A percentile compares a stretch with the other conserved stretches of the same genome.
phyloP scores from a whole-genome alignment of 2,329 filamentous ascomycete genomes.

The Rhexocercosporidium sp. region DNA sequence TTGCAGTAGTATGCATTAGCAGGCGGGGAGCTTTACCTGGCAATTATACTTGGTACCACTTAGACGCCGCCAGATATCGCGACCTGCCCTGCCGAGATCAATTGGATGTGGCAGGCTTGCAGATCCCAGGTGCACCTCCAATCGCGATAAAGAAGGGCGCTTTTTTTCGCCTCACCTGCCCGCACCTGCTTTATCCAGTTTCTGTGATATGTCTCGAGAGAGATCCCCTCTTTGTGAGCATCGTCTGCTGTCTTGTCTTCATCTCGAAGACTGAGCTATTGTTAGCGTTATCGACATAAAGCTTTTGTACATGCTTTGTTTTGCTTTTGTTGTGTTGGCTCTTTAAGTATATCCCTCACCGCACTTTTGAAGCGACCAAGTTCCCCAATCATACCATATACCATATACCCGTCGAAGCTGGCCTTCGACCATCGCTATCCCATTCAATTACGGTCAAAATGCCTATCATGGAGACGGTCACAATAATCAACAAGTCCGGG shows the following conservation, averaged over 20 bases:
- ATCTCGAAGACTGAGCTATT: slow-evolving; percentile 17
- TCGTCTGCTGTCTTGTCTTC: slow-evolving; percentile 15
- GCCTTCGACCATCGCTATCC: slow-evolving; percentile 29
- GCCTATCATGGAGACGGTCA: slow-evolving; percentile 72
- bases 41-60: slow-evolving; percentile 30
- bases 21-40: neutral
- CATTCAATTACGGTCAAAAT: slow-evolving; percentile 32
- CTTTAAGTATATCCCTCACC: slow-evolving; percentile 26
- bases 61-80: slow-evolving; percentile 21
- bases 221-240: slow-evolving; percentile 7
- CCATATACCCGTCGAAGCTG: slow-evolving; percentile 30
- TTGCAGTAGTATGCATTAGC: slow-evolving; percentile 19
- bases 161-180: slow-evolving; percentile 18
- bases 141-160: slow-evolving; percentile 31
- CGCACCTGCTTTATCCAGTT: slow-evolving; percentile 1
- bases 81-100: slow-evolving; percentile 28
- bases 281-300: slow-evolving; percentile 19
- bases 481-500: slow-evolving; percentile 88
- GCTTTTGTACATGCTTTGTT: slow-evolving; percentile 11
- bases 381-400: slow-evolving; percentile 14
- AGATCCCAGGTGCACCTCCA: slow-evolving; percentile 27
- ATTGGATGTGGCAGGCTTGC: slow-evolving; percentile 23
- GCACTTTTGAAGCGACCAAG: slow-evolving; percentile 23
- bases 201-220: neutral
- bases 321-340: slow-evolving; percentile 21